Conservation (phyloP, 2,329 filamentous ascomycete species). For the Fusarium pseudograminearum region DNA sequence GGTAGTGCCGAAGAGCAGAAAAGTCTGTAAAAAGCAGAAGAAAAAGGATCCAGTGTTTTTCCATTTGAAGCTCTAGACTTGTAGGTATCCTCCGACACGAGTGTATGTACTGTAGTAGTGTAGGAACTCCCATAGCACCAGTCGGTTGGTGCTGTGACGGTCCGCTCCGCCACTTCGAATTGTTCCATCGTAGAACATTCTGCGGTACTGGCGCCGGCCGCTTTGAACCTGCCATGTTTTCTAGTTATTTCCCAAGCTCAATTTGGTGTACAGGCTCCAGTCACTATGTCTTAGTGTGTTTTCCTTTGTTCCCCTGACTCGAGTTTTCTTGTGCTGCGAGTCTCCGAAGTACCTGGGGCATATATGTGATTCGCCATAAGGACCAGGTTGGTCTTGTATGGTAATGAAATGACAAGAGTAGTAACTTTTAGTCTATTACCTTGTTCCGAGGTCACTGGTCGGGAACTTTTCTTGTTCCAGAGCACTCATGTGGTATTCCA, state of each 20-base stretch:
- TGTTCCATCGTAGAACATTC: constrained; percentile 9
- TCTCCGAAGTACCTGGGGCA: neutral
- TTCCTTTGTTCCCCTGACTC: constrained; percentile 12
- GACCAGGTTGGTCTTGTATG: neutral
- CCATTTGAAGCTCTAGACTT: neutral
- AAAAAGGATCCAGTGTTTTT: neutral
- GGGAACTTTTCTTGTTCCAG: neutral
- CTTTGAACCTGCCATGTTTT: neutral
- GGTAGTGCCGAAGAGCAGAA: constrained; percentile 8
- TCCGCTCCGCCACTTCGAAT: constrained; percentile 19
- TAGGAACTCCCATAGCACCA: neutral
- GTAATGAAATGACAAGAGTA: constrained; percentile 6
- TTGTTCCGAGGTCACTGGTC: constrained; percentile 18
- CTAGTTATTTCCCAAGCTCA: constrained; percentile 1
- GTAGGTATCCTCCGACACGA: constrained; percentile 1
- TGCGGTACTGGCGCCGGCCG: neutral
- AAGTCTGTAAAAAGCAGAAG: neutral
- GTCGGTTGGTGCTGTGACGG: constrained; percentile 25
- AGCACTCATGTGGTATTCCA: constrained; percentile 18
- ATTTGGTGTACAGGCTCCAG: neutral
- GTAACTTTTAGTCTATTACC: neutral
- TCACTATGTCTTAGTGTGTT: constrained; percentile 11
- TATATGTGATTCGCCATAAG: neutral
- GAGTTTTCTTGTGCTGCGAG: neutral
- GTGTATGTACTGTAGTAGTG: neutral